Base-by-base conservation (phyloP, 305 asterid genomes). In the Caryopteris hybrid region DNA sequence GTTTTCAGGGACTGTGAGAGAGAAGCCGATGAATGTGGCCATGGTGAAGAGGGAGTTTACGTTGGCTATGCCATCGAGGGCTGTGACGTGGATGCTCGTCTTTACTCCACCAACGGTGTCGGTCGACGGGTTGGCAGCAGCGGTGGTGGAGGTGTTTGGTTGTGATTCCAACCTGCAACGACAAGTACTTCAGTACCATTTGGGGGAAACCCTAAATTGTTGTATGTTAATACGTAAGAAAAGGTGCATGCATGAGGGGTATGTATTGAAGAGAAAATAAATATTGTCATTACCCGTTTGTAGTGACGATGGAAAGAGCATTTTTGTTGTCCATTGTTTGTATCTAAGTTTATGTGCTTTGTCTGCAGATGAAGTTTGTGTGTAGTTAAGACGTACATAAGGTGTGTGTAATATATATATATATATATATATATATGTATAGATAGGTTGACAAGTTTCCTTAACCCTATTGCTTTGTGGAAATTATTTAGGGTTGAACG, bases 21-120 rank as follows among this genome's bases (percentile, higher is more conserved):
- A 78, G 29, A 81, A 72, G 5, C 84, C 86, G 17, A 81, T 67
- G 68, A 78, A 78, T 6, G 67, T 63, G 8, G 82, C 84, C 23
- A 70, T 52, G 8, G 86, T 81, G 81, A 78, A 78, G 47, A 81
- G 86, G 7, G 86, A 78, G 79, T 81, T 81, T 0, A 81, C 86
- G 53, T 60, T 75, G 43, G 72, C 83, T 17, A 78, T 74, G 6
- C 86, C 79, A 39, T 81, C 81, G 0, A 78, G 79, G 29, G 83
- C 86, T 2, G 83, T 81, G 12, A 81, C 77, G 56, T 78, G 79
- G 60, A 81, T 25, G 67, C 69, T 76, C 23, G 80, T 78, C 34
- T 63, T 79, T 3, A 58, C 0, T 8, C 21, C 18, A 9, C 64
- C 38, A 8, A 47, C 39, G 20, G 61, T 1, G 13, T 43, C 1